Conservation (phyloP, 257 asterid genomes). For the Gardenia jasminoides region DNA sequence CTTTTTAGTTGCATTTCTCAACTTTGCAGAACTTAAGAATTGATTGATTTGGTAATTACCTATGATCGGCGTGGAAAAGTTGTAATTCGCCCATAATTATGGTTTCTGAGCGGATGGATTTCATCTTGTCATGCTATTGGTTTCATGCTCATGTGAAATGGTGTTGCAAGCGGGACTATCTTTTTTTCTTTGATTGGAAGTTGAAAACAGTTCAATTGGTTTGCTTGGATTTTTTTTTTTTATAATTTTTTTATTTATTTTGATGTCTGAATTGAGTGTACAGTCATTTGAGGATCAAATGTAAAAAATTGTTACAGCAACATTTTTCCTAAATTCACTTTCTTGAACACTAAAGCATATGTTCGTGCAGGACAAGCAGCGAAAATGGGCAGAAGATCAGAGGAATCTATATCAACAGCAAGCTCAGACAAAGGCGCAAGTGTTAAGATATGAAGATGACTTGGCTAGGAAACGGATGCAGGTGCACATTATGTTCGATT, state of each 20-base stretch:
- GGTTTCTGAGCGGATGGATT: background rate
- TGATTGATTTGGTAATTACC: background rate
- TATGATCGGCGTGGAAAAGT: background rate
- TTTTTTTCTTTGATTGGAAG: too few relatives aligned
- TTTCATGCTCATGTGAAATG: too few relatives aligned
- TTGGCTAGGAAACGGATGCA: constrained; percentile 89
- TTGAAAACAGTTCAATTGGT: too few relatives aligned
- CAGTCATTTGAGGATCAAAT: too few relatives aligned
- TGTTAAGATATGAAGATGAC: constrained; percentile 90
- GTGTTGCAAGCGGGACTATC: background rate
- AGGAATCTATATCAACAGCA: constrained; percentile 80
- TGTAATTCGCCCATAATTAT: background rate
- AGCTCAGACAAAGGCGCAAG: constrained; percentile 88
- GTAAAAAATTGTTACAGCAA: too few relatives aligned
- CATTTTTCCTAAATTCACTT: background rate
- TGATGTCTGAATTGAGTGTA: too few relatives aligned
- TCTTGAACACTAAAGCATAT: background rate
- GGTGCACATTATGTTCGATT: constrained; percentile 35
- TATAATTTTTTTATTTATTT: too few relatives aligned
- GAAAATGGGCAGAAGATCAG: constrained; percentile 90
- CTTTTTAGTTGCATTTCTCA: background rate
- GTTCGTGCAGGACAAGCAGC: constrained; percentile 66
- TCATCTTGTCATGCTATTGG: background rate
- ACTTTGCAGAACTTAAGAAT: background rate
- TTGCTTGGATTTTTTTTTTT: too few relatives aligned